These are phyloP conservation scores for Rhizopus delemar DNA, from an alignment of 371 early-diverging fungal genomes.

Conservation along the genomic window DNA sequence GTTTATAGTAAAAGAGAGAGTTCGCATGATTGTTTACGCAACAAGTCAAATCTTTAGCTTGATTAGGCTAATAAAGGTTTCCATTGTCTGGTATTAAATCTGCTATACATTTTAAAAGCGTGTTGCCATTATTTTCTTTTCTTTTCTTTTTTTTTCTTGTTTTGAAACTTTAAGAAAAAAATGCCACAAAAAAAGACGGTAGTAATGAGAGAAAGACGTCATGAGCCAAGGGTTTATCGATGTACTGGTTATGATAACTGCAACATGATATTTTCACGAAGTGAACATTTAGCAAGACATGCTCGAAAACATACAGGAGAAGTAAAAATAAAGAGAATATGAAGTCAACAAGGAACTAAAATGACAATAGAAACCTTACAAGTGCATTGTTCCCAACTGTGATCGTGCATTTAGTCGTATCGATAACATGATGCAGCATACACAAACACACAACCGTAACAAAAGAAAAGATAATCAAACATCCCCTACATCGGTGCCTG, in stretches of 20 bases:
- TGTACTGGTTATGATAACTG: conserved; percentile 55
- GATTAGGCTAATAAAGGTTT: too few species aligned
- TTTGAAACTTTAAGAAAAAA: background rate
- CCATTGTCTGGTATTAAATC: too few species aligned
- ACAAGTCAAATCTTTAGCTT: too few species aligned
- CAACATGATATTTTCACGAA: conserved; percentile 56
- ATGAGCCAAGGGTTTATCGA: conserved; percentile 44
- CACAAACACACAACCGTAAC: conserved; percentile 42
- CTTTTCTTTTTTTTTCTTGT: background rate
- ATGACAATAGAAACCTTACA: conserved; percentile 42
- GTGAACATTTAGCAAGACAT: conserved; percentile 56
- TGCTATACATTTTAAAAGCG: too few species aligned
- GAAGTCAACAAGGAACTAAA: background rate
- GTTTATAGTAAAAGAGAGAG: background rate
- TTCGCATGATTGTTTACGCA: too few species aligned
- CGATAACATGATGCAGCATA: conserved; percentile 61
- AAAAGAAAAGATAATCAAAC: conserved; percentile 14
- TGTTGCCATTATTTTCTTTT: background rate
- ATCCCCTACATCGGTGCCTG: conserved; percentile 7
- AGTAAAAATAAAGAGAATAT: conserved; percentile 17
- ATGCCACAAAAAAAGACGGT: background rate
- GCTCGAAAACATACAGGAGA: conserved; percentile 66
- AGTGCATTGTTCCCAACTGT: conserved; percentile 49
- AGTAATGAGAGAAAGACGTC: conserved; percentile 2
- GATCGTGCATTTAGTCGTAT: conserved; percentile 52